phyloP scores from a whole-genome alignment of 257 asterid species.

The Jaltomata sinuosa region DNA sequence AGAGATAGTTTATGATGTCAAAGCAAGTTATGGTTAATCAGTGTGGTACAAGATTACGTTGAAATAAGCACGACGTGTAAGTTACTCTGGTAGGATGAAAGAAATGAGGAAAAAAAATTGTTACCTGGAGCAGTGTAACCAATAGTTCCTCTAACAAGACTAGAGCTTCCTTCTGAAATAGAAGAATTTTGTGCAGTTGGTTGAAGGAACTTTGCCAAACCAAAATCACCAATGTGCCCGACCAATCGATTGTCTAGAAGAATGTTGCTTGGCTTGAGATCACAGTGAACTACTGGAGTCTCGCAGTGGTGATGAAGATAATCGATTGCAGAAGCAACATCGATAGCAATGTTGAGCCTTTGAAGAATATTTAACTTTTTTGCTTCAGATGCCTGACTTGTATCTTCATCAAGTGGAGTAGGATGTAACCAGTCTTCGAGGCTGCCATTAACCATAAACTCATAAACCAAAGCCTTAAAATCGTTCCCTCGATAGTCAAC shows the following conservation, averaged over 20 bases:
- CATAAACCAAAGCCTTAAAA: conserved; percentile 20
- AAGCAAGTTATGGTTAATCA: neutral
- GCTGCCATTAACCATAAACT: conserved; percentile 12
- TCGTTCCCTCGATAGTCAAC: conserved; percentile 10
- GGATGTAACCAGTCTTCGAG: conserved; percentile 18
- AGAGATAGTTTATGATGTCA: too few species aligned
- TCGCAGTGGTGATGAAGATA: conserved; percentile 22
- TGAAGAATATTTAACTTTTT: neutral
- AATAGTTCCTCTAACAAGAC: conserved; percentile 15
- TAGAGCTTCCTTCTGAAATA: neutral
- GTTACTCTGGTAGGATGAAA: neutral
- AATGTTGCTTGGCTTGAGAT: conserved; percentile 28
- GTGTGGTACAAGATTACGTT: neutral
- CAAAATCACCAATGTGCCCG: conserved; percentile 25
- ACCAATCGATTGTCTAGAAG: conserved; percentile 19
- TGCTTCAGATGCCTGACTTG: neutral
- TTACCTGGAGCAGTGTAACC: conserved; percentile 33
- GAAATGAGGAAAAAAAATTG: neutral
- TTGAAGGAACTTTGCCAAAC: conserved; percentile 17
- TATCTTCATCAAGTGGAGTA: neutral
- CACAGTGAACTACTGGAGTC: conserved; percentile 16
- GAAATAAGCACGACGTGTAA: neutral
- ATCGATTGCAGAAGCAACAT: conserved; percentile 16
- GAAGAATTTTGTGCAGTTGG: neutral
- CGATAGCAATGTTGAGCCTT: conserved; percentile 9